These are phyloP conservation scores for Ochetophila trinervis DNA, from an alignment of 306 rosid genomes.

Conservation along the genomic window DNA sequence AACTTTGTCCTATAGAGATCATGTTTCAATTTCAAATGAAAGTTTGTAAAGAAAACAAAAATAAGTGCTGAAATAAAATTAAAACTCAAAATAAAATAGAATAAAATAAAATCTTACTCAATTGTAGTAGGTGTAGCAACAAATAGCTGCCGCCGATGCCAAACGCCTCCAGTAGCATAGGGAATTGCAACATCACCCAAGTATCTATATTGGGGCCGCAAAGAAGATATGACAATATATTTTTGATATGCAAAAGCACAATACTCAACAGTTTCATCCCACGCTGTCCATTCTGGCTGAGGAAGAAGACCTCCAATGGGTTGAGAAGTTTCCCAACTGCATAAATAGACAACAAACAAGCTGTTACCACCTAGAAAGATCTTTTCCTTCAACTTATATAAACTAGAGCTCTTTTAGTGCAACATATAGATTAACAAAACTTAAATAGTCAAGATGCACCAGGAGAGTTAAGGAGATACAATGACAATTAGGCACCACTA, in stretches of 20 bases:
- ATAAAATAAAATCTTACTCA: conserved; percentile 60
- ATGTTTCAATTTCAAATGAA: too few relatives aligned
- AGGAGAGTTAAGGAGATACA: not conserved
- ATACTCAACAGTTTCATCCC: conserved; percentile 97
- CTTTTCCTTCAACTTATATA: not conserved
- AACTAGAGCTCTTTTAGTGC: not conserved
- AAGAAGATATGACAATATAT: conserved; percentile 85
- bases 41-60: too few relatives aligned
- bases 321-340: conserved; percentile 98
- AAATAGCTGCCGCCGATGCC: conserved; percentile 95
- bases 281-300: conserved; percentile 98
- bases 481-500: not conserved
- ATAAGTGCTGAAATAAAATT: not conserved
- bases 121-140: conserved; percentile 95
- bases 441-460: not conserved
- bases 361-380: not conserved
- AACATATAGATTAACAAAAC: conserved; percentile 2
- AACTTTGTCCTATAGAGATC: too few relatives aligned
- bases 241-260: conserved; percentile 95
- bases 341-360: not conserved
- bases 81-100: not conserved
- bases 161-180: conserved; percentile 83
- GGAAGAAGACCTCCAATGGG: conserved; percentile 97
- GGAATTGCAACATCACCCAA: conserved; percentile 97
- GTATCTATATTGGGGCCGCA: conserved; percentile 97